A percentile compares a stretch with the other conserved stretches of the same genome.
Evolutionary conservation across 2,329 filamentous ascomycete genomes (phyloP).

Genomic region (Colletotrichum agaves): DNA sequence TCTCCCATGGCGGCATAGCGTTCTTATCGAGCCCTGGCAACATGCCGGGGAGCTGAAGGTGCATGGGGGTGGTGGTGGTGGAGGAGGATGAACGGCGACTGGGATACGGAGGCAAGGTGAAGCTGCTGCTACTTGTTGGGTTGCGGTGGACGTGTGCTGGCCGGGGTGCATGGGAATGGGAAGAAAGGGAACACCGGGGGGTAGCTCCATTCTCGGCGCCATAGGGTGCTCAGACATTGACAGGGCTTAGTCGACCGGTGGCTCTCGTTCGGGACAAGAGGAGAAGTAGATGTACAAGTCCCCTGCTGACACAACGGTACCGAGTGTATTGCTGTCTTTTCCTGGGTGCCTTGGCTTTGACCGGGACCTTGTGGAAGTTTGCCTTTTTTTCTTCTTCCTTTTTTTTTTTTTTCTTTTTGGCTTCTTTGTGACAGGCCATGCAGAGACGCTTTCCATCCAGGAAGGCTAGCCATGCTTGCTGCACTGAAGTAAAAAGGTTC

Average conservation of each 20-base stretch:
- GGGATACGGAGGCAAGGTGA: slow-evolving; percentile 32
- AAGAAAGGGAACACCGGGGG: slow-evolving; percentile 31
- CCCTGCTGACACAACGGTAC: slow-evolving; percentile 24
- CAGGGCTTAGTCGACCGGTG: slow-evolving; percentile 37
- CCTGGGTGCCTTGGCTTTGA: slow-evolving; percentile 23
- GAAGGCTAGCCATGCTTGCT: slow-evolving; percentile 28
- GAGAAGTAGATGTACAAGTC: slow-evolving; percentile 34
- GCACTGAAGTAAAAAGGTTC: slow-evolving; percentile 24
- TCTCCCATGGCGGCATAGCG: slow-evolving; percentile 36
- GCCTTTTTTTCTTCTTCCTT: slow-evolving; percentile 19
- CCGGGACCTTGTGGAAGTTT: slow-evolving; percentile 30
- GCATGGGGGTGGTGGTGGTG: slow-evolving; percentile 33
- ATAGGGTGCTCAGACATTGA: slow-evolving; percentile 37
- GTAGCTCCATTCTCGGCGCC: slow-evolving; percentile 32
- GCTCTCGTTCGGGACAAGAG: slow-evolving; percentile 26
- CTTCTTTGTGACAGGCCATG: slow-evolving; percentile 21
- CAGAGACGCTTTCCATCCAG: slow-evolving; percentile 16
- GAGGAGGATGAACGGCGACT: slow-evolving; percentile 36
- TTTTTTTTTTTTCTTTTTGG: neutral
- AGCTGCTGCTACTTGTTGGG: slow-evolving; percentile 30
- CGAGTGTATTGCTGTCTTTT: slow-evolving; percentile 9
- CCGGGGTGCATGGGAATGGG: slow-evolving; percentile 30
- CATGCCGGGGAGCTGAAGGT: slow-evolving; percentile 35
- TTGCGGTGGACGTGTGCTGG: slow-evolving; percentile 34
- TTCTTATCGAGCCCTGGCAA: slow-evolving; percentile 37